Conservation (phyloP, 2,329 filamentous ascomycete species). For the Colletotrichum abscissum region DNA sequence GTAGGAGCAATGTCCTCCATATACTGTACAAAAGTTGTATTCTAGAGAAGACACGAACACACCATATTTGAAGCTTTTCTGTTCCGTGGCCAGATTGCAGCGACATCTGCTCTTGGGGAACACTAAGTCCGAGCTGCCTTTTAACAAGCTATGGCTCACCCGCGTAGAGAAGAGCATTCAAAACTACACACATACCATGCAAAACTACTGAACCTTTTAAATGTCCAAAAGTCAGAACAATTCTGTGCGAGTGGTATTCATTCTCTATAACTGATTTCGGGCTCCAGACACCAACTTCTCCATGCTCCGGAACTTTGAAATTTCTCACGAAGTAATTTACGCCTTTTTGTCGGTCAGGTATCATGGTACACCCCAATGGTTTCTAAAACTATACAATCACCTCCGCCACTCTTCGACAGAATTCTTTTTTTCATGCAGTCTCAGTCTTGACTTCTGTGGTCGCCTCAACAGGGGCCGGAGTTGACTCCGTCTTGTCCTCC, state of each 20-base stretch:
- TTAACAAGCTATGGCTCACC: not conserved
- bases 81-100: not conserved
- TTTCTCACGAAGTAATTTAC: constrained; percentile 33
- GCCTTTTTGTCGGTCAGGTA: constrained; percentile 36
- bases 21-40: constrained; percentile 33
- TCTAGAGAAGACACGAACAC: constrained; percentile 32
- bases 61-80: constrained; percentile 16
- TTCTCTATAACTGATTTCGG: constrained; percentile 32
- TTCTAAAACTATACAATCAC: constrained; percentile 29
- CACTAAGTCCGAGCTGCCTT: not conserved
- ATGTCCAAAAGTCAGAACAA: not conserved
- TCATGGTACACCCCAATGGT: constrained; percentile 35
- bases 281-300: constrained; percentile 27
- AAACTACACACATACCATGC: no score
- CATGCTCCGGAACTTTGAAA: constrained; percentile 26
- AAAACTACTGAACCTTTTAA: not conserved
- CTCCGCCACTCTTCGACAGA: not conserved
- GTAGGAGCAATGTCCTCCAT: constrained; percentile 18
- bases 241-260: constrained; percentile 25
- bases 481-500: constrained; percentile 5
- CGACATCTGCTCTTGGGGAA: not conserved
- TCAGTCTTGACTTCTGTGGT: constrained; percentile 20
- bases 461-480: not conserved
- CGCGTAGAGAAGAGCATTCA: not conserved
- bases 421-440: constrained; percentile 13